Base-by-base conservation (phyloP, 164 flowering plant species). In the Chimonanthus praecox region DNA sequence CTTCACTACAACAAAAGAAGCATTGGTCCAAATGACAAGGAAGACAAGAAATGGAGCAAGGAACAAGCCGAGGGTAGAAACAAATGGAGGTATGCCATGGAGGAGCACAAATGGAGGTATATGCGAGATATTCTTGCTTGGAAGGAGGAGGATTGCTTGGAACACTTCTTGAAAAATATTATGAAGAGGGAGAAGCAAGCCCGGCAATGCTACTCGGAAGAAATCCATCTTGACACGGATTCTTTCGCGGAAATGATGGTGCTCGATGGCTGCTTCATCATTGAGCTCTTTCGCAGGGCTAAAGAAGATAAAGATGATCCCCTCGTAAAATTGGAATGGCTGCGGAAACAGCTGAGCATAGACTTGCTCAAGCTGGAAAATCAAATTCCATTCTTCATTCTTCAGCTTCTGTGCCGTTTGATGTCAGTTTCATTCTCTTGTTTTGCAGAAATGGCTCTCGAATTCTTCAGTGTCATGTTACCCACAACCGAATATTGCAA, bases 51-150 rank as follows among this genome's bases (percentile, higher is more conserved):
- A 33, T 33, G 33, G 33, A 33, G 33, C 33, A 33, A 33, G 33
- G 33, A 33, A 33, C 33, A 33, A 33, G 33, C 33, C 33, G 33
- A 33, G 33, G 33, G 33, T 33, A 33, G 33, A 33, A 33, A 33
- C 33, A 33, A 33, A 33, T 33, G 33, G 33, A 33, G 33, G 33
- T 46, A 70, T 10, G 63, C 63, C 15, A 70, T 70, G 63, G 63
- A 70, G 33, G 72, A 50, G 63, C n/a, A 70, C 20, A 70, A 70
- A 33, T 54, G 54, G 72, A 50, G 63, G 63, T 33, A 70, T 51
- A 47, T 70, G 6, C 9, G 20, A 8, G 8, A 2, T 33, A 21
- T 50, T 33, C 61, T 70, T 16, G 6, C 21, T 21, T 47, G 20
- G 3, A 46, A 18, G 3, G 16, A 7, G 6, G 7, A 70, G 13